Percentiles rank a stretch among this genome's conserved stretches.
phyloP scores from a whole-genome alignment of 1,284 basidiomycete genomes.

The Kalmanozyma brasiliensis region DNA sequence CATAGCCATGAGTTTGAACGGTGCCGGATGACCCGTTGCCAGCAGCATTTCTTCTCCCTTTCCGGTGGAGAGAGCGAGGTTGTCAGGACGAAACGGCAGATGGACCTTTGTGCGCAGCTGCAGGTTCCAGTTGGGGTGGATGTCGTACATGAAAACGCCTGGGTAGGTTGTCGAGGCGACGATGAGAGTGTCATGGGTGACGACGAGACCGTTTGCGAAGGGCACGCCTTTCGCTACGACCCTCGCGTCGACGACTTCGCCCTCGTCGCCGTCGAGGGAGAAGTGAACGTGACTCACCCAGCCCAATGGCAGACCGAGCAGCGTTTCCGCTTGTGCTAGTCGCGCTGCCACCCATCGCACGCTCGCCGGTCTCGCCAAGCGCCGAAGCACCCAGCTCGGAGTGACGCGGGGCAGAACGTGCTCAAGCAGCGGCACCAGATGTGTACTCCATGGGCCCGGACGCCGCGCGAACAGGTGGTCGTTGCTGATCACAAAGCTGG shows the following conservation, averaged over 20 bases:
- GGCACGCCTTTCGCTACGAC: conserved; percentile 72
- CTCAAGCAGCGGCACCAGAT: conserved; percentile 9
- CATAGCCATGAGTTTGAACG: conserved; percentile 71
- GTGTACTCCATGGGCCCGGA: conserved; percentile 25
- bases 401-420: too few relatives aligned
- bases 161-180: conserved; percentile 73
- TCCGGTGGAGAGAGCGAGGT: conserved; percentile 71
- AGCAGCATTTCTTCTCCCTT: too few relatives aligned
- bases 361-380: too few relatives aligned
- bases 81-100: conserved; percentile 75
- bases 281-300: conserved; percentile 70
- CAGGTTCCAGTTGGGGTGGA: conserved; percentile 64
- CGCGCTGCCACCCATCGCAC: conserved; percentile 16
- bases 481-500: conserved; percentile 77
- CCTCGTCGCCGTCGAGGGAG: conserved; percentile 5
- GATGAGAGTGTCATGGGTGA: conserved; percentile 73
- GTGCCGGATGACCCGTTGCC: conserved; percentile 76
- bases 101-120: conserved; percentile 69
- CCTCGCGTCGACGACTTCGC: conserved; percentile 26
- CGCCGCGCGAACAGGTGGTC: conserved; percentile 78
- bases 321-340: conserved; percentile 72
- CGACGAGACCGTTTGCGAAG: conserved; percentile 77
- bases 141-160: conserved; percentile 72
- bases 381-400: too few relatives aligned
- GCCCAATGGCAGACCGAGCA: conserved; percentile 73